Percentiles rank a stretch among this genome's conserved stretches.
These are phyloP conservation scores for Galerina marginata DNA, from an alignment of 768 basidiomycete species.

Conservation along the genomic window DNA sequence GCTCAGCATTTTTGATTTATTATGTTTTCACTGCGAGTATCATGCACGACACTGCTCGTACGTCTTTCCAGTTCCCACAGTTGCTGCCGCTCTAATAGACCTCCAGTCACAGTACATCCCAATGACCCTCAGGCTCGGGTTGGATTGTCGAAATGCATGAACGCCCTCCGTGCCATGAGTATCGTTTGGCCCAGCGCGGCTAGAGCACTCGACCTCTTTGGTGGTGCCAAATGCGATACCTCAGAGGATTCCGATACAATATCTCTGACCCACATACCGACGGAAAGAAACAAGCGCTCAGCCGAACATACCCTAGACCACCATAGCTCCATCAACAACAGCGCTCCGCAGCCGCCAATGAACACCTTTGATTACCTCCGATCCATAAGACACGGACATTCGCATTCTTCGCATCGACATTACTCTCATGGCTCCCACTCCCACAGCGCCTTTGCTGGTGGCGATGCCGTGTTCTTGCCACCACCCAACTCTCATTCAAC, in stretches of 20 bases:
- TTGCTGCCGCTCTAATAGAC: neutral
- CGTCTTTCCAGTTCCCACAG: constrained; percentile 32
- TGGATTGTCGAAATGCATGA: constrained; percentile 71
- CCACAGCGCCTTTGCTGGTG: constrained; percentile 6
- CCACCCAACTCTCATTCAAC: constrained; percentile 2
- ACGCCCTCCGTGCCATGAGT: constrained; percentile 67
- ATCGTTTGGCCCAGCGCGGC: constrained; percentile 78
- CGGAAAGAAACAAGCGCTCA: constrained; percentile 60
- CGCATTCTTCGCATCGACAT: neutral
- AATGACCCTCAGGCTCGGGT: constrained; percentile 71
- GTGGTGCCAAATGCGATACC: constrained; percentile 58
- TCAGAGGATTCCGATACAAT: constrained; percentile 18
- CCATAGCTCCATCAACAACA: constrained; percentile 29
- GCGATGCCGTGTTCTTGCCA: constrained; percentile 7
- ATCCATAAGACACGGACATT: constrained; percentile 7
- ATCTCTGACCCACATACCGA: constrained; percentile 20
- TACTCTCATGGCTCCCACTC: constrained; percentile 10
- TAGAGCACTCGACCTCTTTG: constrained; percentile 74
- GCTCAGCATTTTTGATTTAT: constrained; percentile 75
- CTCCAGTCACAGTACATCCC: constrained; percentile 64
- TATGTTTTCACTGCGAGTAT: constrained; percentile 82
- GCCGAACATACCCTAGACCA: constrained; percentile 59
- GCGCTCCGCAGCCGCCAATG: neutral
- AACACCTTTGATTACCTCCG: constrained; percentile 15
- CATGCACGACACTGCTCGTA: constrained; percentile 78